Base-by-base conservation (phyloP, 2,329 filamentous ascomycete species). In the Penicillium sp. region DNA sequence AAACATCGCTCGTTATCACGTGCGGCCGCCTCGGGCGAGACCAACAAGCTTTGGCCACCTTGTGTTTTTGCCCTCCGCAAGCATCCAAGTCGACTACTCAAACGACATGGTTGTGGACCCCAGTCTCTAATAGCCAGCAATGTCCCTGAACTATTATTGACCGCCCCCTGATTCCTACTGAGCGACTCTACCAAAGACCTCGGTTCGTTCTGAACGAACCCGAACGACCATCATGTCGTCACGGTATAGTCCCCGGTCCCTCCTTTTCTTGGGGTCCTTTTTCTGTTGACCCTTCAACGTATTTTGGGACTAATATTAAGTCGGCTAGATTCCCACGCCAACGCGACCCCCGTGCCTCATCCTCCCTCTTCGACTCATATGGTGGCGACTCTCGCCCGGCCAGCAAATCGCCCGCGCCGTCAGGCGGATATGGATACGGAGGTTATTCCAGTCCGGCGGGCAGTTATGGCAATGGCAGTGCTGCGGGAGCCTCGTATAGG, bases 291-390 rank as follows among this genome's bases (percentile, higher is more conserved):
- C 25, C 8, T 8, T 13, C 18, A 14, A 11, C 24, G 13, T 6
- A 41, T 28, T 16, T 36, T 20, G 3, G 10, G 9, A 14, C 42
- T 48, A 45, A 49, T 38, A 31, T 42, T 5, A 16, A 7, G 10
- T 10, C n/a, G 24, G 31, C 46, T 55, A 88, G 87, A 76, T 89
- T 89, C 71, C 80, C 83, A 62, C 74, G 80, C 63, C 87, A 90
- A 76, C 70, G 72, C 50, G 72, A 75, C 81, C 87, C 76, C 79
- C 89, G 76, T 81, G 84, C 65, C 79, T 70, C 87, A 66, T 86
- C 83, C 67, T 85, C 85, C 60, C 83, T 91, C 58, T 91, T 91
- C 74, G 86, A 88, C 61, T 85, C 85, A 62, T 91, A 90, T 73
- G 84, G 81, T 57, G 80, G 81, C 62, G 76, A 77, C 65, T 77